phyloP scores from a whole-genome alignment of 2,329 filamentous ascomycete species.

The Pseudogymnoascus sp. region DNA sequence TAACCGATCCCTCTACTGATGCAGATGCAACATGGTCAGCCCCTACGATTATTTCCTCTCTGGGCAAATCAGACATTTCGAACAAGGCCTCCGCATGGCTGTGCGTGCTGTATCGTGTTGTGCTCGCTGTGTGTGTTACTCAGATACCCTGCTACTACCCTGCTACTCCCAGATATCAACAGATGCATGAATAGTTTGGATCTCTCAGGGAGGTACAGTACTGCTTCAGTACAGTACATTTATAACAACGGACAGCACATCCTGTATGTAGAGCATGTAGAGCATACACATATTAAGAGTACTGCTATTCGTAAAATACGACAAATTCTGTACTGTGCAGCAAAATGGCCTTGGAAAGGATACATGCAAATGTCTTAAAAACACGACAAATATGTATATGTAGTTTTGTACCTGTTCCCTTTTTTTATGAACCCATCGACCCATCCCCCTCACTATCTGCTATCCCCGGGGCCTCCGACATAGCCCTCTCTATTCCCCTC shows the following conservation, averaged over 20 bases:
- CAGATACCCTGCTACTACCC: neutral
- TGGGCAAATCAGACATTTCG: neutral
- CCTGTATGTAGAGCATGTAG: neutral
- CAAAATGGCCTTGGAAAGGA: neutral
- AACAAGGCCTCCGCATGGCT: conserved; percentile 3
- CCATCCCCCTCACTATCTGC: neutral
- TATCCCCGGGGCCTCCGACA: neutral
- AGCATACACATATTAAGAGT: neutral
- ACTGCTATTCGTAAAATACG: neutral
- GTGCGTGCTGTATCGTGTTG: neutral
- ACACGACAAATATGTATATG: neutral
- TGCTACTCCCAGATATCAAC: neutral
- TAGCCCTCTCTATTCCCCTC: conserved; percentile 1
- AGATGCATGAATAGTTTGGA: conserved; percentile 2
- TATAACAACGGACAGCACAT: neutral
- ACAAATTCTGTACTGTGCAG: neutral
- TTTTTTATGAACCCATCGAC: neutral
- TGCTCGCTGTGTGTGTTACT: neutral
- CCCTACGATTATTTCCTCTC: conserved; percentile 6
- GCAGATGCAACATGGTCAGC: neutral
- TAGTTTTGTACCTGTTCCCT: conserved; percentile 1
- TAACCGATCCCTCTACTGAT: neutral
- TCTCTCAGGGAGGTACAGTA: neutral
- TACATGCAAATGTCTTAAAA: conserved; percentile 5
- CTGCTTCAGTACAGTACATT: neutral